A percentile compares a stretch with the other conserved stretches of the same genome.
Conservation (phyloP, 306 rosid species). For the Fragaria iinumae region DNA sequence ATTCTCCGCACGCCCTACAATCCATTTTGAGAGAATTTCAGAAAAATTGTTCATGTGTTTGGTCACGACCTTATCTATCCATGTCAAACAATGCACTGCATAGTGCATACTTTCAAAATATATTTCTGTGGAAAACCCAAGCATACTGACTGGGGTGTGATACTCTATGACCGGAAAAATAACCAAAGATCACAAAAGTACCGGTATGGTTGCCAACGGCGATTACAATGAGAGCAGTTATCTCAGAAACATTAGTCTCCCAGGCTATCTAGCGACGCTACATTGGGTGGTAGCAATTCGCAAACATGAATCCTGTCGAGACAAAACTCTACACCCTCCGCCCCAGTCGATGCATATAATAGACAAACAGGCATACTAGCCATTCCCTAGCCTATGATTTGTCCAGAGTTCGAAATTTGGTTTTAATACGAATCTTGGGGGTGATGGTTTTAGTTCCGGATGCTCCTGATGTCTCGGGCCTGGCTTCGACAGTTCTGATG, state of each 20-base stretch:
- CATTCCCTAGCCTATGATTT: slow-evolving; percentile 33
- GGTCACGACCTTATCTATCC: neutral
- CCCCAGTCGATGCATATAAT: neutral
- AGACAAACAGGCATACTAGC: neutral
- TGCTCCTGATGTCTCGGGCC: slow-evolving; percentile 60
- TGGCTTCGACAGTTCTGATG: slow-evolving; percentile 30
- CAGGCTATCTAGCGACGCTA: neutral
- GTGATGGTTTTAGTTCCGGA: slow-evolving; percentile 38
- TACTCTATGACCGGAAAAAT: neutral
- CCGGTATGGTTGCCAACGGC: neutral
- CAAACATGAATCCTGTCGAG: neutral
- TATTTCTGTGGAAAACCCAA: neutral
- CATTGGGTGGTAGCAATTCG: neutral
- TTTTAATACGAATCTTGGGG: slow-evolving; percentile 75
- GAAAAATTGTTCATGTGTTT: neutral
- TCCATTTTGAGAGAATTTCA: neutral
- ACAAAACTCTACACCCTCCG: neutral
- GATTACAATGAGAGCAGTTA: neutral
- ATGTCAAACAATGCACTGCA: neutral
- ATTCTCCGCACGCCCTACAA: neutral
- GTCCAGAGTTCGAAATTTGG: slow-evolving; percentile 51
- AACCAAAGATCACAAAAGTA: neutral
- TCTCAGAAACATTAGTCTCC: neutral
- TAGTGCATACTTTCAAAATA: neutral
- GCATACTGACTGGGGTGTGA: neutral